phyloP scores from a whole-genome alignment of 2,329 filamentous ascomycete genomes.

The Mollisia scopiformis region DNA sequence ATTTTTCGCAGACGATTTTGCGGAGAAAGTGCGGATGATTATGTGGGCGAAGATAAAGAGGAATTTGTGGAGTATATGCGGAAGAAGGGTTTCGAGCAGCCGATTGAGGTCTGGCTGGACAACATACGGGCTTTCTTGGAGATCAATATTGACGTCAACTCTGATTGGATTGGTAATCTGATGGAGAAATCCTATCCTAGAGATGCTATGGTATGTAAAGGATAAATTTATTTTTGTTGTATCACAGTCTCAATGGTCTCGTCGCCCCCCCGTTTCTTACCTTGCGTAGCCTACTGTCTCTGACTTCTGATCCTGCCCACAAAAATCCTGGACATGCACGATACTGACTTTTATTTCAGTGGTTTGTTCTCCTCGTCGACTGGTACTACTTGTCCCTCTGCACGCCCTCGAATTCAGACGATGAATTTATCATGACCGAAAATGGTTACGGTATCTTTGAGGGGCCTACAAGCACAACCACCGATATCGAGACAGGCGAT shows the following conservation, averaged over 20 bases:
- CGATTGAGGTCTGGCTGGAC: not conserved
- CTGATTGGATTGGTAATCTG: not conserved
- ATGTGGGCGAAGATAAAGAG: not conserved
- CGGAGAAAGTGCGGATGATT: not conserved
- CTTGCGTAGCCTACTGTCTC: no score
- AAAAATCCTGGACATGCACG: not conserved
- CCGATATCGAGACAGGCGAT: not conserved
- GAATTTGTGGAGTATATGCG: not conserved
- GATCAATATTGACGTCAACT: not conserved
- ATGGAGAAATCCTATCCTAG: not conserved
- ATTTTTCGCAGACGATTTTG: not conserved
- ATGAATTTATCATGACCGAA: not conserved
- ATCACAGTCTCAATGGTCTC: no score
- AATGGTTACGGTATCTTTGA: constrained; percentile 4
- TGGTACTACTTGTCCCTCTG: not conserved
- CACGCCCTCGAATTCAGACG: not conserved
- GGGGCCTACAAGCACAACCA: not conserved
- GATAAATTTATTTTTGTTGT: no score
- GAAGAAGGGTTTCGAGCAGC: not conserved
- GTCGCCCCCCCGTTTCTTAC: no score
- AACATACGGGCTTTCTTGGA: not conserved
- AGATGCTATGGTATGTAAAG: not conserved
- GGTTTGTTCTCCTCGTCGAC: not conserved
- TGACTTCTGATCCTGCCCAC: no score
- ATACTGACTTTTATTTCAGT: not conserved